phyloP scores from a whole-genome alignment of 75 land plant species.

The Picea sitchensis region DNA sequence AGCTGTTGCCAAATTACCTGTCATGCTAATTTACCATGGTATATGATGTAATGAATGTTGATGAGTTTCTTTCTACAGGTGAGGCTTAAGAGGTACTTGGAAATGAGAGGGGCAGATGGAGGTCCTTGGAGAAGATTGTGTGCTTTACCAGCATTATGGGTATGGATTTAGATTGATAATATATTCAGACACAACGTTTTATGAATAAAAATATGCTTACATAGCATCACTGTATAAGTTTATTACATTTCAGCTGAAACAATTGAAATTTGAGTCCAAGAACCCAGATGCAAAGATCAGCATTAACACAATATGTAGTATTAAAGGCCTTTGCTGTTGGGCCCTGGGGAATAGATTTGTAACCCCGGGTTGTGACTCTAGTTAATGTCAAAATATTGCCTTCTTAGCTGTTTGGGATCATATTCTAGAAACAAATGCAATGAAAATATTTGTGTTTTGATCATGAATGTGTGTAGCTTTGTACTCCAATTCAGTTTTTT shows the following conservation, averaged over 20 bases:
- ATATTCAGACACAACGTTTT: too few species aligned
- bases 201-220: background rate
- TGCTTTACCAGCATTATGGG: conserved; percentile 99
- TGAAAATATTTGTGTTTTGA: too few species aligned
- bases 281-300: background rate
- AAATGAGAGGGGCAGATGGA: conserved; percentile 99
- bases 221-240: background rate
- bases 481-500: too few species aligned
- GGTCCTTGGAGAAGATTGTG: conserved; percentile 99
- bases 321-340: background rate
- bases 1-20: background rate
- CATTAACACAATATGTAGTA: background rate
- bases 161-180: conserved; percentile 13
- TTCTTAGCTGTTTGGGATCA: too few species aligned
- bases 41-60: background rate
- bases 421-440: too few species aligned
- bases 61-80: conserved; percentile 42
- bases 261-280: background rate
- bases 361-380: background rate
- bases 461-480: too few species aligned
- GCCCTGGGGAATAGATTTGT: background rate
- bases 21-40: background rate
- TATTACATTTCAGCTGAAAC: background rate
- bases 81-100: conserved; percentile 92
- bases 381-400: too few species aligned